Evolutionary conservation across 2,329 filamentous ascomycete genomes (phyloP).

Genomic region (Aspergillus eucalypticola): DNA sequence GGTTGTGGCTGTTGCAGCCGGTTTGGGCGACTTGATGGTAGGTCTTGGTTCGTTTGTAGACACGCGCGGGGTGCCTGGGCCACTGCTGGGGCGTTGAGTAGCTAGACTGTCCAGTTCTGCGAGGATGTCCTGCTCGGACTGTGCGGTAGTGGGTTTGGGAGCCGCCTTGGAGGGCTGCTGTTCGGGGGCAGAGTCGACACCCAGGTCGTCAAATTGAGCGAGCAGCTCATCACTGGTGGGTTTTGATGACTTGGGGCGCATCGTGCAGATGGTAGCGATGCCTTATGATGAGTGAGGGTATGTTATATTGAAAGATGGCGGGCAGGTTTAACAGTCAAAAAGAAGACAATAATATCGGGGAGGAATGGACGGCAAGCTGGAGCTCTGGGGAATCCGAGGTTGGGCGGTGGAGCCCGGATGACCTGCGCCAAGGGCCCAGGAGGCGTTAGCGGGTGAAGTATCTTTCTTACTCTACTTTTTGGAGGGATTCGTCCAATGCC

Average conservation of each 20-base stretch:
- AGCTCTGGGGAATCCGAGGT: conserved; percentile 15
- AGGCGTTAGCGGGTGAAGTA: conserved; percentile 17
- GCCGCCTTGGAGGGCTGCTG: conserved; percentile 30
- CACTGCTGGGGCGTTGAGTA: conserved; percentile 65
- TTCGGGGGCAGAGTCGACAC: conserved; percentile 36
- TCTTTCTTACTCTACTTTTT: no score
- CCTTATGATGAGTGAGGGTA: conserved; percentile 12
- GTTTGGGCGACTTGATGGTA: conserved; percentile 58
- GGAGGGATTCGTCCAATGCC: neutral
- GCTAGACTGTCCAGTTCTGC: conserved; percentile 84
- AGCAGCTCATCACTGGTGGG: conserved; percentile 52
- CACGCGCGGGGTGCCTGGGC: conserved; percentile 78
- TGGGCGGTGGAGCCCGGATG: conserved; percentile 27
- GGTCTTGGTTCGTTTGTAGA: conserved; percentile 50
- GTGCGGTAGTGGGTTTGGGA: conserved; percentile 24
- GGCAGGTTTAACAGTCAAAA: no score
- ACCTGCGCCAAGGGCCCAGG: conserved; percentile 28
- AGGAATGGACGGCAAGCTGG: conserved; percentile 4
- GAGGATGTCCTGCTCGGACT: conserved; percentile 70
- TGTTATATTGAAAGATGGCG: conserved; percentile 20
- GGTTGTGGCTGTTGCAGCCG: conserved; percentile 43
- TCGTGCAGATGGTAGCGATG: conserved; percentile 17
- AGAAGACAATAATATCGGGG: neutral
- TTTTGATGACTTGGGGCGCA: conserved; percentile 41
- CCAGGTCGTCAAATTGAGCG: conserved; percentile 52